Evolutionary conservation across 257 asterid genomes (phyloP), one percentile per base, ranked within the genome.

Genomic region (Nicotiana obtusifolia): DNA sequence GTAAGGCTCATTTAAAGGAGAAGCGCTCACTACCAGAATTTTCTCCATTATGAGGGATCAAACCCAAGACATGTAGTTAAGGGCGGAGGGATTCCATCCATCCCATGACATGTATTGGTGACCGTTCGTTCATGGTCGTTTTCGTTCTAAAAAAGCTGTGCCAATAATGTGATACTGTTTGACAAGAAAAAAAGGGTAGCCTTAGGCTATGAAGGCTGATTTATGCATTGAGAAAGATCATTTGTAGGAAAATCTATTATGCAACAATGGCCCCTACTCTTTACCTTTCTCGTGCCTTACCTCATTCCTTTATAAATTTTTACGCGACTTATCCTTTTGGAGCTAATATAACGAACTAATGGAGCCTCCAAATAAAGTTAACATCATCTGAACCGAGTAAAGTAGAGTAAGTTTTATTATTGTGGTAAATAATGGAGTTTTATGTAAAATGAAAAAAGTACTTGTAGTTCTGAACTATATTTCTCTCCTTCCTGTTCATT

Each of bases 281-380:
- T 20, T 5, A 44, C 33, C 35, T 44, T 6, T 71, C 30, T 56
- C 19, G 5, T 44, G 78, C 78, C 57, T 20, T 41, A n/a, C 20
- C 57, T 71, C 59, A 71, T 41, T 69, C 78, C 35, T 41, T 41
- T 1, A 44, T 22, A 71, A 78, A 59, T 59, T 78, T 69, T 10
- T 52, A 59, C 22, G 15, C 33, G 10, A 78, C 14, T 78, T 78
- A 78, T 59, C 54, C 35, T 59, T 59, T 59, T 78, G 81, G 71
- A 78, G 71, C 68, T 78, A 13, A 78, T 20, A 53, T 78, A 78
- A 78, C 69, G 33, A 30, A 57, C 57, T 33, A 78, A 31, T n/a
- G 19, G 69, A 78, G 67, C 53, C 33, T 77, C 53, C 61, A 57
- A 77, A 78, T 37, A 30, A 57, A 57, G 68, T 49, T 22, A 57